Evolutionary conservation across 345 rosid genomes (phyloP).

Genomic region (Syzygium jambos): DNA sequence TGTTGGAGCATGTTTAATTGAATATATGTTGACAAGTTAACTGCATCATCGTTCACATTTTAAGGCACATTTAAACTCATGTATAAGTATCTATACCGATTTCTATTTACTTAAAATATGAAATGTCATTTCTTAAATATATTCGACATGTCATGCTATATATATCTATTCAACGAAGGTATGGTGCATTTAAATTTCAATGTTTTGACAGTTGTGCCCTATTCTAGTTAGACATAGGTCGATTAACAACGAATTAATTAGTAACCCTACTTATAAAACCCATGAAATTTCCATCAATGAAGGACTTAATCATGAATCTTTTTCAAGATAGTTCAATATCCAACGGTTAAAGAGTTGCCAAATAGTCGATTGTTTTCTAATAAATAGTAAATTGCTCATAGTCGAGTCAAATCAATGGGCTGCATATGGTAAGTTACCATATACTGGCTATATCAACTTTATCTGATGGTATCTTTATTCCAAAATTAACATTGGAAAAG

Average conservation of each 20-base stretch:
- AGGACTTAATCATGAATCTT: neutral
- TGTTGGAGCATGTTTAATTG: neutral
- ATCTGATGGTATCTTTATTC: neutral
- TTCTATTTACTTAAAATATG: neutral
- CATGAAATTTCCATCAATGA: neutral
- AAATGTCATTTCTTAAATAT: neutral
- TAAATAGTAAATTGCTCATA: neutral
- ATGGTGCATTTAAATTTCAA: fast-evolving
- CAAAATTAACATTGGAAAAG: neutral
- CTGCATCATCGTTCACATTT: fast-evolving
- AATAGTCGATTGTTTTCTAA: neutral
- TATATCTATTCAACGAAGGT: neutral
- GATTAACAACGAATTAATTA: neutral
- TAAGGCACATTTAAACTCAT: neutral
- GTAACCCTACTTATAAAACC: neutral
- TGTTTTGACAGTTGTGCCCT: neutral
- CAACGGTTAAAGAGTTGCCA: neutral
- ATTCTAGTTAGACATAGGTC: neutral
- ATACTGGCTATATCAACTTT: neutral
- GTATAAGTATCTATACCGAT: neutral
- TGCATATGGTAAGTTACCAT: neutral
- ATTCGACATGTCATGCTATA: fast-evolving
- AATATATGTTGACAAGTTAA: neutral
- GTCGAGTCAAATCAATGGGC: neutral
- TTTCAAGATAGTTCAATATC: neutral